phyloP scores from a whole-genome alignment of 2,329 filamentous ascomycete genomes.

The Dothistroma septosporum region DNA sequence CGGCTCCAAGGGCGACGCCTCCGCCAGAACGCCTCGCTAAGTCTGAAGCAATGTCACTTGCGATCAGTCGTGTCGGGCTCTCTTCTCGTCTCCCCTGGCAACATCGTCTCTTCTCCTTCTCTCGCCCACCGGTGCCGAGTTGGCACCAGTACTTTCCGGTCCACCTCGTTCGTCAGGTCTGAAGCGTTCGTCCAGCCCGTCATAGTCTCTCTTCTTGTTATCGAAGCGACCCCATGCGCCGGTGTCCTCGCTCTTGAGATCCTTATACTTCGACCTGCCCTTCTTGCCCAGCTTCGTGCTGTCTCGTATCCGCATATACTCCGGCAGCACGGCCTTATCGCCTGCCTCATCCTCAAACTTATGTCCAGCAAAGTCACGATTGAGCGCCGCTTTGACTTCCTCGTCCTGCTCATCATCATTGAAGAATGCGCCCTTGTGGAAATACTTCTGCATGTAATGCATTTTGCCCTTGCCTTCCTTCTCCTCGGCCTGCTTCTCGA shows the following conservation, averaged over 20 bases:
- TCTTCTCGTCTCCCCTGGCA: slow-evolving; percentile 42
- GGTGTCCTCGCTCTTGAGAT: slow-evolving; percentile 85
- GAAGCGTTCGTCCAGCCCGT: slow-evolving; percentile 62
- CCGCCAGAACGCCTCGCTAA: slow-evolving; percentile 19
- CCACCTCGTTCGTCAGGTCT: slow-evolving; percentile 55
- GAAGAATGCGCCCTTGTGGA: slow-evolving; percentile 95
- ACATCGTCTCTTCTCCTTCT: slow-evolving; percentile 46
- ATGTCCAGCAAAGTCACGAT: slow-evolving; percentile 80
- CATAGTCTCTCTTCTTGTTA: slow-evolving; percentile 46
- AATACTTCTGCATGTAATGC: slow-evolving; percentile 91
- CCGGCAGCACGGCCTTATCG: slow-evolving; percentile 74
- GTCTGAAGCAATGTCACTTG: neutral
- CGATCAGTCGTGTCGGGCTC: slow-evolving; percentile 39
- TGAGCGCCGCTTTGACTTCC: slow-evolving; percentile 70
- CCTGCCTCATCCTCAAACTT: slow-evolving; percentile 76
- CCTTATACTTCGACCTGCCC: slow-evolving; percentile 83
- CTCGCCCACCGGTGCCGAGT: slow-evolving; percentile 65
- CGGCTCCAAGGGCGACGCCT: neutral
- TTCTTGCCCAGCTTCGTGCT: slow-evolving; percentile 92
- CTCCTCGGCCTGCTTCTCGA: slow-evolving; percentile 75
- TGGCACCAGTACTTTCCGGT: slow-evolving; percentile 59
- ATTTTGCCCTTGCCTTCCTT: slow-evolving; percentile 71
- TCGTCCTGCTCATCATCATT: slow-evolving; percentile 62
- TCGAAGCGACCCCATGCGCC: slow-evolving; percentile 69
- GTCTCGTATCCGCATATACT: slow-evolving; percentile 88